Percentiles rank a stretch among this genome's conserved stretches.
These are phyloP conservation scores for Lecanicillium sp. DNA, from an alignment of 2,329 filamentous ascomycete genomes.

Conservation along the genomic window DNA sequence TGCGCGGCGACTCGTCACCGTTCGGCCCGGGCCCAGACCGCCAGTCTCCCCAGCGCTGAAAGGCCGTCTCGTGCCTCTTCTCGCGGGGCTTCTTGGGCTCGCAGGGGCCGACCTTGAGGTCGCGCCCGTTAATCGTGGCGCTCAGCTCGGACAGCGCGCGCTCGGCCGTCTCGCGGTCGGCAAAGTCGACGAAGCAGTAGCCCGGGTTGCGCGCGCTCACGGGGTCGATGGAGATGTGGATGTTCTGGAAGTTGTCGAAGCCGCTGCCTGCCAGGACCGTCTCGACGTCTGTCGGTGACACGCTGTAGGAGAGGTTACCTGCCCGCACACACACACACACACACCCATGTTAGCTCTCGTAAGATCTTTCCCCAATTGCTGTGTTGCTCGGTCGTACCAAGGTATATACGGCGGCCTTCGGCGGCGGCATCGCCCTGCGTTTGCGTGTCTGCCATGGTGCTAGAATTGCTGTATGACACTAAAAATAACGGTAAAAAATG, in stretches of 20 bases:
- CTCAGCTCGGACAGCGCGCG: slow-evolving; percentile 50
- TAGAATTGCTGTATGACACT: no score
- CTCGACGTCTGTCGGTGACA: slow-evolving; percentile 50
- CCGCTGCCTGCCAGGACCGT: slow-evolving; percentile 39
- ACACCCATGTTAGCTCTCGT: no score
- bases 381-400: no score
- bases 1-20: slow-evolving; percentile 4
- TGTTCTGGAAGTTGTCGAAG: slow-evolving; percentile 47
- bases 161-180: slow-evolving; percentile 46
- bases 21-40: no score
- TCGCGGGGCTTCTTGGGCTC: slow-evolving; percentile 39
- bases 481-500: no score
- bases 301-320: slow-evolving; percentile 50
- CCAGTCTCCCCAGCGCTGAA: slow-evolving; percentile 39
- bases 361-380: no score
- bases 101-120: slow-evolving; percentile 58
- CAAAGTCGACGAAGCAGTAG: slow-evolving; percentile 68
- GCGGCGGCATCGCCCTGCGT: no score
- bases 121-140: slow-evolving; percentile 46
- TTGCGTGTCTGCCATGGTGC: no score
- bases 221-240: slow-evolving; percentile 64
- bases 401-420: no score
- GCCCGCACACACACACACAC: no score
- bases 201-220: slow-evolving; percentile 62
- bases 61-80: slow-evolving; percentile 13